These are phyloP conservation scores for Rosa lucieae DNA, from an alignment of 306 rosid species.

Conservation along the genomic window DNA sequence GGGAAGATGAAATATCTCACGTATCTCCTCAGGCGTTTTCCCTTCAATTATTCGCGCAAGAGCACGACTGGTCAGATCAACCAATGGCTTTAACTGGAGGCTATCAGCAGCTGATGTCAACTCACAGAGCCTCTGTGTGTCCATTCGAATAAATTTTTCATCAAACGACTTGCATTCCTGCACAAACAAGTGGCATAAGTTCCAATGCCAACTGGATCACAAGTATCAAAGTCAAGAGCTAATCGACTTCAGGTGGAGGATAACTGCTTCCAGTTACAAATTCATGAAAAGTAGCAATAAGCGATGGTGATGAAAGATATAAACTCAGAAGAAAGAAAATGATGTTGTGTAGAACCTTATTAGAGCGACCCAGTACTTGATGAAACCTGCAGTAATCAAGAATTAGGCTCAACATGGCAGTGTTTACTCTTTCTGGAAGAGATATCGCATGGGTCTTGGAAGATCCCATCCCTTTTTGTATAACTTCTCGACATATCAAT, in stretches of 20 bases:
- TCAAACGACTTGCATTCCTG: conserved; percentile 77
- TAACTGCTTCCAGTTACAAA: background rate
- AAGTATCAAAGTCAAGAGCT: background rate
- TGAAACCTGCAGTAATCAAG: conserved; percentile 85
- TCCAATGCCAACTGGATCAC: background rate
- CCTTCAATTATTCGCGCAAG: conserved; percentile 93
- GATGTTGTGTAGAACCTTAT: conserved; percentile 49
- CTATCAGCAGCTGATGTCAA: conserved; percentile 85
- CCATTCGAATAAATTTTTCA: conserved; percentile 71
- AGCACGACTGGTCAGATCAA: conserved; percentile 79
- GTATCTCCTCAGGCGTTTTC: conserved; percentile 82
- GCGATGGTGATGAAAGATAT: background rate
- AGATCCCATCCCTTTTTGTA: conserved; percentile 74
- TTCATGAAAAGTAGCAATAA: background rate
- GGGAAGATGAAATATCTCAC: conserved; percentile 82
- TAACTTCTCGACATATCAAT: conserved; percentile 70
- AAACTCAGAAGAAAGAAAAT: background rate
- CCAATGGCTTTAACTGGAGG: conserved; percentile 84
- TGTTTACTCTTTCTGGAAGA: conserved; percentile 77
- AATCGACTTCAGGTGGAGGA: background rate
- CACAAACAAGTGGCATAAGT: background rate
- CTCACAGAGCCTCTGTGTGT: conserved; percentile 75
- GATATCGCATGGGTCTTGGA: conserved; percentile 80
- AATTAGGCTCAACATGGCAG: conserved; percentile 70
- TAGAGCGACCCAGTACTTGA: conserved; percentile 78